Evolutionary conservation across 2,329 filamentous ascomycete genomes (phyloP).

Genomic region (Knoxdaviesia proteae): DNA sequence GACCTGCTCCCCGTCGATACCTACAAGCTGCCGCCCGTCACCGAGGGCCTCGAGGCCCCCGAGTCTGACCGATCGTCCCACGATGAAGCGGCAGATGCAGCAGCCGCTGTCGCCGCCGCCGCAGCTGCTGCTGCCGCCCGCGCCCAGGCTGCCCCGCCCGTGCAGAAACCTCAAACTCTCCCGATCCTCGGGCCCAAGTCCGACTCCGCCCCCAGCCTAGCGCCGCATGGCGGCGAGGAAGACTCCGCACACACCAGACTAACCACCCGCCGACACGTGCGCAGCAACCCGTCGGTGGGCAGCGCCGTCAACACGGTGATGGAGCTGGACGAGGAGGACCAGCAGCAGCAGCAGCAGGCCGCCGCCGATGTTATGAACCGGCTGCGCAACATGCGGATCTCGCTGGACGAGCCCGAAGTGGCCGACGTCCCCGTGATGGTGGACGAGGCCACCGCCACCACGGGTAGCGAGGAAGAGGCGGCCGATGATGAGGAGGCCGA

Average conservation of each 20-base stretch:
- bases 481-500: not conserved
- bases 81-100: too few relatives aligned
- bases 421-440: conserved; percentile 20
- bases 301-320: conserved; percentile 59
- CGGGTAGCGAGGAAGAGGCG: conserved; percentile 1
- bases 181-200: conserved; percentile 15
- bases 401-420: conserved; percentile 15
- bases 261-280: conserved; percentile 63
- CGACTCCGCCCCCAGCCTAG: too few relatives aligned
- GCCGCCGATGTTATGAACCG: too few relatives aligned
- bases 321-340: not conserved
- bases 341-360: not conserved
- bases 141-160: too few relatives aligned
- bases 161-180: not conserved
- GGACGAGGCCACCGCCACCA: conserved; percentile 8
- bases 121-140: conserved; percentile 9
- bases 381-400: too few relatives aligned
- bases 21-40: conserved; percentile 85
- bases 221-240: too few relatives aligned
- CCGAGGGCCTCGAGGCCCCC: conserved; percentile 51
- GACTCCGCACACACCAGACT: too few relatives aligned
- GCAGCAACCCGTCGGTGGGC: conserved; percentile 61
- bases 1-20: conserved; percentile 79
- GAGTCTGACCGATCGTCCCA: too few relatives aligned
- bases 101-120: not conserved